phyloP scores from a whole-genome alignment of 805 yeast genomes.

The Maudiozyma saulgeensis region DNA sequence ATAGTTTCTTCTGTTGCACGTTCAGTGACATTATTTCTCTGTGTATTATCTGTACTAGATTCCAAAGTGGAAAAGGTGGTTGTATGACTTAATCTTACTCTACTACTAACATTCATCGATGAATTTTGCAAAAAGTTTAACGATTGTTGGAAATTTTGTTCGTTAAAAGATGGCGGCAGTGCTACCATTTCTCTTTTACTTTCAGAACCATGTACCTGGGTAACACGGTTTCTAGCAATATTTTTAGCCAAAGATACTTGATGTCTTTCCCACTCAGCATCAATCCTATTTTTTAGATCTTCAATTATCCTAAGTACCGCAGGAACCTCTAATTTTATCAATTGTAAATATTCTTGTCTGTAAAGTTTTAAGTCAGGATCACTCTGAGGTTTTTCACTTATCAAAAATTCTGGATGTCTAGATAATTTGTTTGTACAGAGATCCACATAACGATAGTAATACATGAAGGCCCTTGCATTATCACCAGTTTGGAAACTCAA shows the following conservation, averaged over 20 bases:
- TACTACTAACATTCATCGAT: not conserved
- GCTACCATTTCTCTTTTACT: not conserved
- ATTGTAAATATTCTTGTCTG: slow-evolving; percentile 19
- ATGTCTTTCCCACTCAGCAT: slow-evolving; percentile 13
- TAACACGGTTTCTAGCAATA: slow-evolving; percentile 13
- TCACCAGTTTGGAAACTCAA: slow-evolving; percentile 30
- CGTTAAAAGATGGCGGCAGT: slow-evolving; percentile 22
- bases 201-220: not conserved
- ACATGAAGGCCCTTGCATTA: slow-evolving; percentile 42
- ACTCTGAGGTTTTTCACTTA: not conserved
- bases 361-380: slow-evolving; percentile 7
- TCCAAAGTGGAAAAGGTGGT: not conserved
- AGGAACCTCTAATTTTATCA: slow-evolving; percentile 27
- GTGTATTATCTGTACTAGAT: not conserved
- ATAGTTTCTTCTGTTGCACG: not conserved
- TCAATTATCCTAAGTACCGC: slow-evolving; percentile 23
- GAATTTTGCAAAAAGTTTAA: slow-evolving; percentile 9
- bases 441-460: slow-evolving; percentile 52
- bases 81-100: not conserved
- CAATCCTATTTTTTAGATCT: slow-evolving; percentile 19
- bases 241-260: slow-evolving; percentile 21
- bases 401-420: slow-evolving; percentile 19
- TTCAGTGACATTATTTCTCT: not conserved
- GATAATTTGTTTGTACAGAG: slow-evolving; percentile 25
- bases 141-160: slow-evolving; percentile 21